Evolutionary conservation across 805 yeast species (phyloP).

Genomic region (Ogataea trehaloabstinens): DNA sequence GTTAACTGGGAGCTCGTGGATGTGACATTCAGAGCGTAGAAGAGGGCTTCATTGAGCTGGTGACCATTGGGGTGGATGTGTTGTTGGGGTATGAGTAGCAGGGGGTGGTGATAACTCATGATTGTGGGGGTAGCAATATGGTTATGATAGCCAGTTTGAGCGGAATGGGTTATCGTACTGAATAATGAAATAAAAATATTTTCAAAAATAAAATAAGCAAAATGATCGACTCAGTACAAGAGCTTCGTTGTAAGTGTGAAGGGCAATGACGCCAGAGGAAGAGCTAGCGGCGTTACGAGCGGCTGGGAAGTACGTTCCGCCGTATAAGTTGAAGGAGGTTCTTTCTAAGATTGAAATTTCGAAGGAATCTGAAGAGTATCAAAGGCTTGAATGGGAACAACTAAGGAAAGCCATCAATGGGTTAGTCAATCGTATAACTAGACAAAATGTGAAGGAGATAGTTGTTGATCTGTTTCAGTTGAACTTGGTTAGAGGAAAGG

Average conservation of each 20-base stretch:
- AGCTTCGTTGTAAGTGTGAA: too few species aligned
- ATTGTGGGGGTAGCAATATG: too few species aligned
- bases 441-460: constrained; percentile 45
- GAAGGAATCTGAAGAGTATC: constrained; percentile 38
- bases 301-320: constrained; percentile 54
- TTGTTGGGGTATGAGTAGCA: too few species aligned
- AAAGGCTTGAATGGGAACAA: constrained; percentile 56
- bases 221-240: too few species aligned
- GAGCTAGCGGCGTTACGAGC: constrained; percentile 37
- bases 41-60: background rate
- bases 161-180: too few species aligned
- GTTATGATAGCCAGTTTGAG: too few species aligned
- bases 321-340: constrained; percentile 46
- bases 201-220: too few species aligned
- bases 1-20: constrained; percentile 6
- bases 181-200: too few species aligned
- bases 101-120: too few species aligned
- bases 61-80: too few species aligned
- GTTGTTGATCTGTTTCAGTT: constrained; percentile 50
- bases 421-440: constrained; percentile 44
- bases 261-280: constrained; percentile 23
- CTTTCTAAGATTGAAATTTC: constrained; percentile 25
- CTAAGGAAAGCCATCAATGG: constrained; percentile 47
- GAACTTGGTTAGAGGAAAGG: constrained; percentile 62
- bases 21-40: background rate